Evolutionary conservation across 208 protist genomes (phyloP), one percentile per base, ranked within the genome.

Genomic region (Plasmodiophora brassicae): DNA sequence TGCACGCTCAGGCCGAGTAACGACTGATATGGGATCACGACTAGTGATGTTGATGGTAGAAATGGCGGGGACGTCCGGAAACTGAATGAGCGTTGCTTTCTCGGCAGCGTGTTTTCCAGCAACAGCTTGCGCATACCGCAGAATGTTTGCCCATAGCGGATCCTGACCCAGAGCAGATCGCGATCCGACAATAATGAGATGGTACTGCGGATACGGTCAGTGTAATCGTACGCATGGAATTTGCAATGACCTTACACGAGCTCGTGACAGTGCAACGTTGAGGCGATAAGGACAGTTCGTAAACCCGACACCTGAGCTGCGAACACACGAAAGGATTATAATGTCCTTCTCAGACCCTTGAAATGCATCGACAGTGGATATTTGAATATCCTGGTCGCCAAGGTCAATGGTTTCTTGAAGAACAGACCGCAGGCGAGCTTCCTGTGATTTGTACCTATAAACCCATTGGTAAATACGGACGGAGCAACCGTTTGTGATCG

Each of bases 311-410:
- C 65, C 65, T 5, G 5, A n/a, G 20, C 32, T 44, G 5, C 65
- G 5, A 5, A 78, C 65, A 5, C 32, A 44, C 41, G 65, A 78
- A 5, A 78, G 14, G 41, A 78, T 78, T 5, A 78, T 78, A 36
- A 78, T 78, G n/a, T 78, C 65, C n/a, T 78, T 78, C n/a, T 78
- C 65, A 5, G 65, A 78, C 65, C 65, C 65, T 32, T 78, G 65
- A 32, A 78, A 78, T 36, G 65, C 65, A 32, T 78, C 65, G 20
- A 78, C 65, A 38, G 65, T 78, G 5, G 65, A 78, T 38, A 78
- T 78, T 78, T 78, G 14, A 38, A 78, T 78, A 5, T 78, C 41
- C 5, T 44, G 10, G 41, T 78, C 65, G 20, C 20, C 41, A 5
- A 5, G 20, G 5, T 8, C 5, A 78, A 36, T 38, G 32, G 41